These are phyloP conservation scores for Liriodendron chinense DNA, from an alignment of 164 flowering plant genomes.

Conservation along the genomic window DNA sequence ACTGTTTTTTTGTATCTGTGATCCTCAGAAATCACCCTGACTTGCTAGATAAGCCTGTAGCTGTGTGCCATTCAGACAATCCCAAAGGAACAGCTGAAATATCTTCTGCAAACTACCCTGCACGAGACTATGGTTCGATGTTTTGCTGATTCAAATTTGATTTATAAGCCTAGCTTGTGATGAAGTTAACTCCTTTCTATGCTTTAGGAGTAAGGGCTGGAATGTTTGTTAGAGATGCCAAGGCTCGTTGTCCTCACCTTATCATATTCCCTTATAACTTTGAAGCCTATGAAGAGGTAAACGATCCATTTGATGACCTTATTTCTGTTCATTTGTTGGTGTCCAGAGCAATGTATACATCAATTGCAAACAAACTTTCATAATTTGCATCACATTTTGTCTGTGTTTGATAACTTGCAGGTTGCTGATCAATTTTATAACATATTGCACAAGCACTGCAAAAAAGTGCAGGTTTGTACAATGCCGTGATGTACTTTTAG, in stretches of 20 bases:
- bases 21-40: slow-evolving; percentile 69
- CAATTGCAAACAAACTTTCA: too few species aligned
- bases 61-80: slow-evolving; percentile 90
- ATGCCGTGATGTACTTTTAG: neutral
- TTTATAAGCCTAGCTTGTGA: neutral
- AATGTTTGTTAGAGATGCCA: slow-evolving; percentile 94
- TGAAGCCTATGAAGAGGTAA: slow-evolving; percentile 87
- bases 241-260: slow-evolving; percentile 86
- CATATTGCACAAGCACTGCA: slow-evolving; percentile 85
- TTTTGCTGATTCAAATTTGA: slow-evolving; percentile 1
- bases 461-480: slow-evolving; percentile 73
- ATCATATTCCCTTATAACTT: slow-evolving; percentile 84
- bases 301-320: neutral
- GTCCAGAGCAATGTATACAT: neutral
- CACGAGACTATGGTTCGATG: slow-evolving; percentile 69
- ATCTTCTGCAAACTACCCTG: slow-evolving; percentile 95
- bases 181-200: neutral
- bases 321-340: neutral
- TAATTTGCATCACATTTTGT: too few species aligned
- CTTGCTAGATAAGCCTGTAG: slow-evolving; percentile 76
- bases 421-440: slow-evolving; percentile 92
- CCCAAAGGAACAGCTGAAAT: slow-evolving; percentile 97
- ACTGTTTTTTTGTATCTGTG: slow-evolving; percentile 90
- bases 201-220: slow-evolving; percentile 81
- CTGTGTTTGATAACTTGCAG: slow-evolving; percentile 35